These are phyloP conservation scores for Rhizophagus clarus DNA, from an alignment of 192 early-diverging fungal genomes.

Conservation along the genomic window DNA sequence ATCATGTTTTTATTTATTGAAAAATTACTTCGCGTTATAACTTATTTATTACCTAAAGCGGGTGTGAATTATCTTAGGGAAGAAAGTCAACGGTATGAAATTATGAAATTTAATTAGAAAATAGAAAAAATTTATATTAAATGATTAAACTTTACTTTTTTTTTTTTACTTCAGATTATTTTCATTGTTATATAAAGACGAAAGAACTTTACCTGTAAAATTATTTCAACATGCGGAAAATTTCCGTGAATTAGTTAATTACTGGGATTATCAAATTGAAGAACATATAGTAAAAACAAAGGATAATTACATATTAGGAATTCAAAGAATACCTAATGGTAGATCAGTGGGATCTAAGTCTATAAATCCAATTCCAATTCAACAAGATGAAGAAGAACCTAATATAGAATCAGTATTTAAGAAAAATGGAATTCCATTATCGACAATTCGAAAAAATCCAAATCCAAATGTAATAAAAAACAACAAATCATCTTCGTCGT, in stretches of 20 bases:
- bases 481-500: not conserved
- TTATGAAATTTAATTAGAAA: too few species aligned
- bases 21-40: constrained; percentile 68
- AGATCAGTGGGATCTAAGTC: not conserved
- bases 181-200: constrained; percentile 14
- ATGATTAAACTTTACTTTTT: not conserved
- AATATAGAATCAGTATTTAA: constrained; percentile 14
- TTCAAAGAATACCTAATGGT: constrained; percentile 71
- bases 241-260: constrained; percentile 51
- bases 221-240: constrained; percentile 43
- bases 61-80: constrained; percentile 44
- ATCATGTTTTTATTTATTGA: constrained; percentile 71
- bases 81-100: constrained; percentile 36
- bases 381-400: not conserved
- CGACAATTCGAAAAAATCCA: constrained; percentile 34
- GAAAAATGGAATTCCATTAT: constrained; percentile 40
- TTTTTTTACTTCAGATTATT: constrained; percentile 4
- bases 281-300: constrained; percentile 85
- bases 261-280: constrained; percentile 75
- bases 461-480: not conserved
- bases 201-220: constrained; percentile 39
- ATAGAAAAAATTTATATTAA: constrained; percentile 32
- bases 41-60: constrained; percentile 62
- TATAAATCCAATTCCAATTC: not conserved
- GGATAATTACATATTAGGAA: constrained; percentile 83